These are phyloP conservation scores for Teratosphaeria zuluensis DNA, from an alignment of 2,329 filamentous ascomycete species.

Conservation along the genomic window DNA sequence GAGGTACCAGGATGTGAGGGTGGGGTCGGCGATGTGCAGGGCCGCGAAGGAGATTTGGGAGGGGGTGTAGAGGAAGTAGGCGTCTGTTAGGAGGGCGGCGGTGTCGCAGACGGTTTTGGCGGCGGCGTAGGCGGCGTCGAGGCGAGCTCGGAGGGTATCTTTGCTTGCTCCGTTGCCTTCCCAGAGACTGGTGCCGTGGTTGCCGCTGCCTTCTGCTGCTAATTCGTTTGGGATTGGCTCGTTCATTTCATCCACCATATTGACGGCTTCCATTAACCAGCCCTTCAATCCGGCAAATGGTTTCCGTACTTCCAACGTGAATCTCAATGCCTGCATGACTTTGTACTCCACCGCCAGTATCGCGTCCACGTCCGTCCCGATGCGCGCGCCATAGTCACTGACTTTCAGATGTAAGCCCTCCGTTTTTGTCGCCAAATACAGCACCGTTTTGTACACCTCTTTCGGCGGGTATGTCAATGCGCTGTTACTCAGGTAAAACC, in stretches of 20 bases:
- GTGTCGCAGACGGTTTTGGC: slow-evolving; percentile 62
- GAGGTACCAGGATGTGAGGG: slow-evolving; percentile 44
- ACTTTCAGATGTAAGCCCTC: slow-evolving; percentile 70
- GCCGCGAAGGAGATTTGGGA: slow-evolving; percentile 88
- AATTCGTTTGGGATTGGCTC: not conserved
- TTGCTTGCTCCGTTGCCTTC: slow-evolving; percentile 11
- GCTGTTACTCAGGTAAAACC: slow-evolving; percentile 93
- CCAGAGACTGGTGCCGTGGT: slow-evolving; percentile 9
- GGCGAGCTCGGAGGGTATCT: slow-evolving; percentile 31
- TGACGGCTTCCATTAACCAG: slow-evolving; percentile 69
- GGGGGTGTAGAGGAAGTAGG: slow-evolving; percentile 93
- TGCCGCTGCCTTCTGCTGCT: not conserved
- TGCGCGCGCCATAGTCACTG: slow-evolving; percentile 44
- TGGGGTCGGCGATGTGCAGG: slow-evolving; percentile 62
- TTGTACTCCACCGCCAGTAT: slow-evolving; percentile 88
- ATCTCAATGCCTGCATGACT: slow-evolving; percentile 82
- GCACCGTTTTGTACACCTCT: slow-evolving; percentile 75
- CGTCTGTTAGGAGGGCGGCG: slow-evolving; percentile 78
- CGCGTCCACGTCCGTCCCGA: slow-evolving; percentile 60
- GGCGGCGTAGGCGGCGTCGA: slow-evolving; percentile 57
- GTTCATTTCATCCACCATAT: slow-evolving; percentile 33
- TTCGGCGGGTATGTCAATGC: slow-evolving; percentile 93
- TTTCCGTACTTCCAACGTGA: slow-evolving; percentile 87
- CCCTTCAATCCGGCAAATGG: slow-evolving; percentile 83
- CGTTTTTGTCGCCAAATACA: slow-evolving; percentile 90